A percentile compares a stretch with the other conserved stretches of the same genome.
Conservation (phyloP, 768 basidiomycete genomes). For the Cystofilobasidium ferigula region DNA sequence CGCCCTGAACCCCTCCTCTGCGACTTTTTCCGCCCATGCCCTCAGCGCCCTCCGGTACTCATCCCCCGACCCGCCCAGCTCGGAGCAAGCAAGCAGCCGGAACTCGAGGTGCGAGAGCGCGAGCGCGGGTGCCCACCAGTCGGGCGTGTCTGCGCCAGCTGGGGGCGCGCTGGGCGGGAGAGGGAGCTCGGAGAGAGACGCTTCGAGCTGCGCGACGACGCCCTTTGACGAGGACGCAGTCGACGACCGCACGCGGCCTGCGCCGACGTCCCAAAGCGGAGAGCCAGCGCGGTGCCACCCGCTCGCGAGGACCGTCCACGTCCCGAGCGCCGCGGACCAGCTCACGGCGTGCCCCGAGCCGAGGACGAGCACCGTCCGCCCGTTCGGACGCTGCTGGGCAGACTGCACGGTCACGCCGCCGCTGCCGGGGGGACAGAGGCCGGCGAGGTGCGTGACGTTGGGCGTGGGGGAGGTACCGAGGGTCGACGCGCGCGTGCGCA, state of each 20-base stretch:
- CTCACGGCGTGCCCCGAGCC: conserved; percentile 69
- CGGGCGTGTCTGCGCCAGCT: conserved; percentile 40
- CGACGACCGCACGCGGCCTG: conserved; percentile 44
- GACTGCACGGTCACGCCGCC: conserved; percentile 47
- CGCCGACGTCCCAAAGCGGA: conserved; percentile 66
- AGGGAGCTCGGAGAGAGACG: conserved; percentile 30
- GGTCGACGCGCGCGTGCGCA: conserved; percentile 54
- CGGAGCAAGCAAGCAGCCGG: conserved; percentile 57
- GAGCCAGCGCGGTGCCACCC: conserved; percentile 77
- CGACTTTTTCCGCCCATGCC: conserved; percentile 70
- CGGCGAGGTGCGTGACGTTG: conserved; percentile 44
- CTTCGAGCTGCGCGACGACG: conserved; percentile 48
- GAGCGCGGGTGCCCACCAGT: conserved; percentile 73
- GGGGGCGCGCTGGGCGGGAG: background rate
- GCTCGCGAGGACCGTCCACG: conserved; percentile 68
- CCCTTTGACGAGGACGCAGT: conserved; percentile 41
- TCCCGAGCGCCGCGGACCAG: conserved; percentile 55
- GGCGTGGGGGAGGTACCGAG: conserved; percentile 57
- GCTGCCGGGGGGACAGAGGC: no score
- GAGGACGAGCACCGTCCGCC: conserved; percentile 62
- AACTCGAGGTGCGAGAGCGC: conserved; percentile 84
- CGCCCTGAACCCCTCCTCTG: conserved; percentile 74
- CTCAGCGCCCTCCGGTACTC: conserved; percentile 72
- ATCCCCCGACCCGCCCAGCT: conserved; percentile 59
- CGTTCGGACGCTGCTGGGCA: conserved; percentile 63